phyloP scores from a whole-genome alignment of 1,139 yeast species.

The Sugiyamaella novakii region DNA sequence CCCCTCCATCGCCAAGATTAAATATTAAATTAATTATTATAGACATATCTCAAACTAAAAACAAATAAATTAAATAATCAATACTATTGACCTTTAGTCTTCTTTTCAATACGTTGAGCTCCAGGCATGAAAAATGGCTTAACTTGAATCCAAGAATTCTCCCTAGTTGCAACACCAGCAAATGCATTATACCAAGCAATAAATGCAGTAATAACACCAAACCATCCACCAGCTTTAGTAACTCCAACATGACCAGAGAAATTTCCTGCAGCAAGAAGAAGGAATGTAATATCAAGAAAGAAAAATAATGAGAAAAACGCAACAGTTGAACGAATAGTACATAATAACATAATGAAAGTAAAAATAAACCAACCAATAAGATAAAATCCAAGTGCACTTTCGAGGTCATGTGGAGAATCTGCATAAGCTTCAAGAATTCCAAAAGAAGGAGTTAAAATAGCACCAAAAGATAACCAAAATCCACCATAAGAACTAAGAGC shows the following conservation, averaged over 20 bases:
- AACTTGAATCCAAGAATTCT: constrained; percentile 68
- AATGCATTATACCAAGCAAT: constrained; percentile 88
- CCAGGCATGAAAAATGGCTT: constrained; percentile 49
- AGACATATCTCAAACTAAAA: too few species aligned
- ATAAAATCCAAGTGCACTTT: constrained; percentile 70
- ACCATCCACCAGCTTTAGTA: constrained; percentile 73
- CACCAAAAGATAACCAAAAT: constrained; percentile 82
- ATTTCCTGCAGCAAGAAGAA: constrained; percentile 65
- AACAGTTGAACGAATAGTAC: constrained; percentile 78
- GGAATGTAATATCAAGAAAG: constrained; percentile 64
- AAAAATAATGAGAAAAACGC: constrained; percentile 72
- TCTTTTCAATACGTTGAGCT: constrained; percentile 25
- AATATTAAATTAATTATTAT: too few species aligned
- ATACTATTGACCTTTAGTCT: constrained; percentile 11
- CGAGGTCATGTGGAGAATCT: constrained; percentile 43
- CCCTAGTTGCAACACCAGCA: constrained; percentile 77
- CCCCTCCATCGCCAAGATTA: too few species aligned
- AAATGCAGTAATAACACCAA: constrained; percentile 78
- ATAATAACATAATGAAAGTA: constrained; percentile 64
- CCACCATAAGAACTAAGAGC: constrained; percentile 74
- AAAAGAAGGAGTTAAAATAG: constrained; percentile 70
- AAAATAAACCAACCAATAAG: constrained; percentile 79
- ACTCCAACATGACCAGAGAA: constrained; percentile 47
- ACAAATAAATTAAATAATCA: too few species aligned
- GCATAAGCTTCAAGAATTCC: constrained; percentile 65